phyloP scores from a whole-genome alignment of 257 asterid species.

The Ophiorrhiza pumila region DNA sequence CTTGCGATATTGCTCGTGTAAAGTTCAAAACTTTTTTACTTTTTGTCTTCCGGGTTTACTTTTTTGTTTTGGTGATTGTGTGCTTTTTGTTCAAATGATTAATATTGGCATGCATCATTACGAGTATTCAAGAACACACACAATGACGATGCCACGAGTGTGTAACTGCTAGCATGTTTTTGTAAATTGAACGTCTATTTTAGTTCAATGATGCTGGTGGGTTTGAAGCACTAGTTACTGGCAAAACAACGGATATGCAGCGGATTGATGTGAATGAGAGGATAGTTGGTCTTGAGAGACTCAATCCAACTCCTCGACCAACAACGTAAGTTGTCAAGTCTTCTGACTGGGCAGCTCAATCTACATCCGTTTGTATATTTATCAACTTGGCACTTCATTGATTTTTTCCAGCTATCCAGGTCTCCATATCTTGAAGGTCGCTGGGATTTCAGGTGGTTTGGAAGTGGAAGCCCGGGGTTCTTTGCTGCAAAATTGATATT shows the following conservation, averaged over 20 bases:
- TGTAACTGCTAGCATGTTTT: background rate
- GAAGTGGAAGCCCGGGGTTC: constrained; percentile 69
- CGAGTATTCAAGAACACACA: background rate
- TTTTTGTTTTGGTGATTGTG: background rate
- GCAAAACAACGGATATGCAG: constrained; percentile 56
- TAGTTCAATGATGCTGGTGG: constrained; percentile 87
- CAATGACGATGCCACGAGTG: background rate
- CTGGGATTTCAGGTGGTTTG: constrained; percentile 82
- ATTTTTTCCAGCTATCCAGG: constrained; percentile 46
- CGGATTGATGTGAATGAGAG: constrained; percentile 73
- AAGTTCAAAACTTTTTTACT: too few species aligned
- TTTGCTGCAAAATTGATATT: constrained; percentile 56
- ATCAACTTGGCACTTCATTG: constrained; percentile 7
- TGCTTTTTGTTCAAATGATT: background rate
- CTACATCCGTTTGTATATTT: background rate
- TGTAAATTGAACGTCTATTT: constrained; percentile 1
- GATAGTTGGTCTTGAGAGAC: constrained; percentile 71
- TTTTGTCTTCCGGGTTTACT: too few species aligned
- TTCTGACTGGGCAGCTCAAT: constrained; percentile 10
- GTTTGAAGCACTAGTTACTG: constrained; percentile 64
- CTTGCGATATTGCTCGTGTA: background rate
- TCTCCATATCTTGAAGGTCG: constrained; percentile 64
- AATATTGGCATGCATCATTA: background rate
- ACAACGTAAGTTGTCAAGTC: constrained; percentile 70
- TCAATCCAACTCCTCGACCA: constrained; percentile 87